These are phyloP conservation scores for Orbilia brochopaga DNA, from an alignment of 2,329 filamentous ascomycete genomes.

Conservation along the genomic window DNA sequence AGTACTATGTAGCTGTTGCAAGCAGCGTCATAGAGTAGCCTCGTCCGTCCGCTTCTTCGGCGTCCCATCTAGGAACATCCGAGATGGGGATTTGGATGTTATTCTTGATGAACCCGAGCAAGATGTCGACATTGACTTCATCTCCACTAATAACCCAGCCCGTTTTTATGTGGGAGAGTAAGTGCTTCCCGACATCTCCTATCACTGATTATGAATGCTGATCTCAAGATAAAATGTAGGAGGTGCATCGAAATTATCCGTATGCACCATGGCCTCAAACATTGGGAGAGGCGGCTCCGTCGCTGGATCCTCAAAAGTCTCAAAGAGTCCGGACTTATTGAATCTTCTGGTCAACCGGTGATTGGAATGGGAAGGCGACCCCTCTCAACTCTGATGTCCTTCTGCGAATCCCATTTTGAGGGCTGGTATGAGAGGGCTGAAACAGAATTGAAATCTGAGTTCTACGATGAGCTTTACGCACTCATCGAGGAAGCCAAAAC, in stretches of 20 bases:
- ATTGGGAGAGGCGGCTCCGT: slow-evolving; percentile 29
- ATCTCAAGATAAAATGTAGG: slow-evolving; percentile 10
- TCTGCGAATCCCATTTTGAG: not conserved
- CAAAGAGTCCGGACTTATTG: slow-evolving; percentile 3
- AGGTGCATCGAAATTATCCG: slow-evolving; percentile 12
- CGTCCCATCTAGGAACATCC: slow-evolving; percentile 17
- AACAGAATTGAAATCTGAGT: not conserved
- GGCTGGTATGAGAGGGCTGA: slow-evolving; percentile 10
- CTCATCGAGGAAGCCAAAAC: not conserved
- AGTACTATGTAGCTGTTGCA: slow-evolving; percentile 37
- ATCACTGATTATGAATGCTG: not conserved
- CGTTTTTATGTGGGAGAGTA: slow-evolving; percentile 34
- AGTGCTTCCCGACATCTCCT: not conserved
- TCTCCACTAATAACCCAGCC: not conserved
- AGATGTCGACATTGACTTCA: slow-evolving; percentile 9
- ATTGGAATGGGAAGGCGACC: not conserved
- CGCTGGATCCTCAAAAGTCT: slow-evolving; percentile 17
- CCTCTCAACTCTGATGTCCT: not conserved
- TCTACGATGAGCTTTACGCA: not conserved
- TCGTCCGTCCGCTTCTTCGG: slow-evolving; percentile 24
- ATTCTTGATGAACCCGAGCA: slow-evolving; percentile 8
- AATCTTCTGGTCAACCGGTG: not conserved
- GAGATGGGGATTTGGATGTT: slow-evolving; percentile 9
- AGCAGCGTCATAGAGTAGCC: slow-evolving; percentile 17
- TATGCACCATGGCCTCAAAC: slow-evolving; percentile 27